These are phyloP conservation scores for Alternaria longipes DNA, from an alignment of 2,329 filamentous ascomycete genomes.

Conservation along the genomic window DNA sequence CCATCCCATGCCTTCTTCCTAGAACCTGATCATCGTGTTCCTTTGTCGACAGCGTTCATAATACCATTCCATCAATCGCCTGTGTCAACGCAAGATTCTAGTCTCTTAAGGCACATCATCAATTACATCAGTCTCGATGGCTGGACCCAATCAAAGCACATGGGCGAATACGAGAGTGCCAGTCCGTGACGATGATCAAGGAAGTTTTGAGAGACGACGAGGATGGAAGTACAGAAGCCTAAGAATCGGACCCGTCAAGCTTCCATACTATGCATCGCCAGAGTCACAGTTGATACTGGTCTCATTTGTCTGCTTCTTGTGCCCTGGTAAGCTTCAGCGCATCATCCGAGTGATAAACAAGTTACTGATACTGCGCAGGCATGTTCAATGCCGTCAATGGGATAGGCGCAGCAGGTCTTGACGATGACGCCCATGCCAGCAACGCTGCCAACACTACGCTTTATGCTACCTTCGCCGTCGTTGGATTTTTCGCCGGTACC, in stretches of 20 bases:
- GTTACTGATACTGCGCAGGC: slow-evolving; percentile 29
- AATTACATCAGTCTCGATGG: neutral
- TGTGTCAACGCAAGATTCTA: neutral
- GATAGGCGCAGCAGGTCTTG: slow-evolving; percentile 55
- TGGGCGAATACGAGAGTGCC: neutral
- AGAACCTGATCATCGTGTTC: neutral
- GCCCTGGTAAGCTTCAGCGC: slow-evolving; percentile 45
- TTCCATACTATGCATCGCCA: slow-evolving; percentile 59
- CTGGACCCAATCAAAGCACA: neutral
- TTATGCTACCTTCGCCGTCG: slow-evolving; percentile 72
- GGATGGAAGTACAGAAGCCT: slow-evolving; percentile 56
- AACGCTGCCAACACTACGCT: slow-evolving; percentile 70
- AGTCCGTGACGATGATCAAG: slow-evolving; percentile 4
- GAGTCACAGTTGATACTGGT: slow-evolving; percentile 56
- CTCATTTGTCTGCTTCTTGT: slow-evolving; percentile 60
- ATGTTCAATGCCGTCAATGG: slow-evolving; percentile 60
- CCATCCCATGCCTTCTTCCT: neutral
- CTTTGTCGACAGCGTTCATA: neutral
- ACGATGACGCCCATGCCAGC: slow-evolving; percentile 61
- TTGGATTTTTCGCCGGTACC: slow-evolving; percentile 71
- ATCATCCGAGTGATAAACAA: neutral
- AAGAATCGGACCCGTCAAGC: slow-evolving; percentile 50
- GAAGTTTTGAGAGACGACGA: slow-evolving; percentile 30
- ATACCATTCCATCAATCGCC: neutral
- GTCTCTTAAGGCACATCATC: too few relatives aligned